Evolutionary conservation across 805 yeast species (phyloP).

Genomic region (Yueomyces sp.): DNA sequence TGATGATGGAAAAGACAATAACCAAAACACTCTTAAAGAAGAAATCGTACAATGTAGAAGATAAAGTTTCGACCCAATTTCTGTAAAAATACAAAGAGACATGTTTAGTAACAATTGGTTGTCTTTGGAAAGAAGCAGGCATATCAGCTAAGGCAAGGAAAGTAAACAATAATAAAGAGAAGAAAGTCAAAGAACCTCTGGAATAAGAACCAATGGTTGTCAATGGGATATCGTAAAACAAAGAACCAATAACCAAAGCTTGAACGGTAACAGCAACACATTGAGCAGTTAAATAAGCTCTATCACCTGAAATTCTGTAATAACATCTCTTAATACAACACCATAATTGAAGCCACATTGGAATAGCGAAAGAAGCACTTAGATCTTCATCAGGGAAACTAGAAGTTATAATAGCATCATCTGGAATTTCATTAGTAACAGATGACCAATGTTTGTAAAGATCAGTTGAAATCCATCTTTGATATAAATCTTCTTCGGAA

Average conservation of each 20-base stretch:
- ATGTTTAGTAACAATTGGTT: constrained; percentile 50
- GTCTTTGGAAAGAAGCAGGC: constrained; percentile 31
- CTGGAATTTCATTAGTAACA: constrained; percentile 11
- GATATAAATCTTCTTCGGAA: constrained; percentile 26
- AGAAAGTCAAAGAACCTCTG: constrained; percentile 41
- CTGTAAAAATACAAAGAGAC: constrained; percentile 50
- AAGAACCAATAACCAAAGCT: constrained; percentile 35
- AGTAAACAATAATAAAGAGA: constrained; percentile 40
- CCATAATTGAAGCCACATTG: constrained; percentile 29
- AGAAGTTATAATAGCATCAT: constrained; percentile 19
- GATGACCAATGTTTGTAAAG: constrained; percentile 15
- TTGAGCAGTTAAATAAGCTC: constrained; percentile 29
- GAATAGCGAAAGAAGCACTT: constrained; percentile 7
- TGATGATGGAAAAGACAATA: constrained; percentile 31
- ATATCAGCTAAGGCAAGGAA: constrained; percentile 48
- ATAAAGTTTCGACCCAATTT: constrained; percentile 55
- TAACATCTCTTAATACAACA: constrained; percentile 33
- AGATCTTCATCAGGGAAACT: constrained; percentile 20
- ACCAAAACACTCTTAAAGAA: constrained; percentile 38
- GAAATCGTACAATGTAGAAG: constrained; percentile 42
- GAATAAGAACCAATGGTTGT: constrained; percentile 37
- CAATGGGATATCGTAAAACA: constrained; percentile 32
- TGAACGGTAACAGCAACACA: constrained; percentile 29
- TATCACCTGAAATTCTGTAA: constrained; percentile 32
- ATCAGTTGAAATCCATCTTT: constrained; percentile 21